phyloP scores from a whole-genome alignment of 148 eudicot genomes.

The Suaeda aralocaspica region DNA sequence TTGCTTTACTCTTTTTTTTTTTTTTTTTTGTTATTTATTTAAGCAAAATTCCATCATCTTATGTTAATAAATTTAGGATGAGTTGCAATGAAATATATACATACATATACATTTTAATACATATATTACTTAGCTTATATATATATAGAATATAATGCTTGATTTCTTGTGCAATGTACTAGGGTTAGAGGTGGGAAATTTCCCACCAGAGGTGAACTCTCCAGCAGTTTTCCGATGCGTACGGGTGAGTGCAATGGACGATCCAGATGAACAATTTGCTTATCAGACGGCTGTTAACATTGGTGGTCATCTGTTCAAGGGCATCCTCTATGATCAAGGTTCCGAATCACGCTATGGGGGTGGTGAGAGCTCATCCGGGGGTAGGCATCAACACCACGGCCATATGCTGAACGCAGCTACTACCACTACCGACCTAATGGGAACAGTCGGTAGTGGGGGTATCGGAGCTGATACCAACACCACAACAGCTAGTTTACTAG shows the following conservation, averaged over 20 bases:
- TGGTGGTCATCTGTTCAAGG: slow-evolving; percentile 87
- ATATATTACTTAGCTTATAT: too few species aligned
- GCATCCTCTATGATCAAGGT: slow-evolving; percentile 91
- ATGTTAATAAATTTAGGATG: too few species aligned
- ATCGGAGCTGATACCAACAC: slow-evolving; percentile 14
- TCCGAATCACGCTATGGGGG: slow-evolving; percentile 40
- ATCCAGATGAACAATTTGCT: slow-evolving; percentile 66
- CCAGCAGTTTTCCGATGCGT: slow-evolving; percentile 82
- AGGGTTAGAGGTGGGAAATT: slow-evolving; percentile 55
- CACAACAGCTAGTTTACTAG: slow-evolving; percentile 22
- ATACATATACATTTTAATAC: too few species aligned
- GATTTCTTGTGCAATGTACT: background rate
- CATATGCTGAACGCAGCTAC: slow-evolving; percentile 25
- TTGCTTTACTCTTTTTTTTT: slow-evolving; percentile 17
- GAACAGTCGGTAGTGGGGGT: slow-evolving; percentile 20
- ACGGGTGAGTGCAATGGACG: slow-evolving; percentile 62
- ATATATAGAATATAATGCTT: background rate
- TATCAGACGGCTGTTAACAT: slow-evolving; percentile 92
- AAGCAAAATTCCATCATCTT: too few species aligned
- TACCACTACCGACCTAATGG: slow-evolving; percentile 21
- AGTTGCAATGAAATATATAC: too few species aligned
- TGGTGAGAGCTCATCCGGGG: slow-evolving; percentile 21
- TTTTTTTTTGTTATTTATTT: background rate
- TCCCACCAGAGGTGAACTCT: slow-evolving; percentile 73
- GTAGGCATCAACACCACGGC: slow-evolving; percentile 8